These are phyloP conservation scores for Clavariopsis aquatica DNA, from an alignment of 495 filamentous ascomycete species.

Conservation along the genomic window DNA sequence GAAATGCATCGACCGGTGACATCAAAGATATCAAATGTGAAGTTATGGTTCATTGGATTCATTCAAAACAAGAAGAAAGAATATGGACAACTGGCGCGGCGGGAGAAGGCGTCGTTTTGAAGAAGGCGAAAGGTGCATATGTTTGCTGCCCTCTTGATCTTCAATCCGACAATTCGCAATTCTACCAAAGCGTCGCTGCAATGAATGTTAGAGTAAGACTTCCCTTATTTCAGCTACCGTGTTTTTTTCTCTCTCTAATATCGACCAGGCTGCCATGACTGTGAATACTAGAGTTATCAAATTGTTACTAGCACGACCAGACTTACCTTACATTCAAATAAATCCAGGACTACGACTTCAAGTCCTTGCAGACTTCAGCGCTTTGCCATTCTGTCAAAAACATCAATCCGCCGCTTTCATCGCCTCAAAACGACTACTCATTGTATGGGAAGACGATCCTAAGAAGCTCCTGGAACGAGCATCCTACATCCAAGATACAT, in stretches of 20 bases:
- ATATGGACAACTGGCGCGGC: slow-evolving; percentile 58
- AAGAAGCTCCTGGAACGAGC: slow-evolving; percentile 55
- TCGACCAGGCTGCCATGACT: slow-evolving; percentile 59
- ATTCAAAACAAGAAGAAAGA: slow-evolving; percentile 59
- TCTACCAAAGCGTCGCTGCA: slow-evolving; percentile 54
- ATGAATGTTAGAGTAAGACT: slow-evolving; percentile 59
- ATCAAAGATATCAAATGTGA: slow-evolving; percentile 57
- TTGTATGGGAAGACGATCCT: slow-evolving; percentile 70
- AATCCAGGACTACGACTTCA: slow-evolving; percentile 59
- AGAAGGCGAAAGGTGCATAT: slow-evolving; percentile 56
- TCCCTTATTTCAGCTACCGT: background rate
- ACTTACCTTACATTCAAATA: slow-evolving; percentile 57
- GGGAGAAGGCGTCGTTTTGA: slow-evolving; percentile 63
- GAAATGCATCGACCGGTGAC: slow-evolving; percentile 46
- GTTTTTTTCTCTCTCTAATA: slow-evolving; percentile 16
- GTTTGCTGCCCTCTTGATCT: slow-evolving; percentile 59
- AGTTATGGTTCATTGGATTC: slow-evolving; percentile 64
- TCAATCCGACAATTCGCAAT: slow-evolving; percentile 48
- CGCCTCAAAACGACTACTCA: slow-evolving; percentile 54
- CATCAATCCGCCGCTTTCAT: slow-evolving; percentile 72
- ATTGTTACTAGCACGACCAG: slow-evolving; percentile 52
- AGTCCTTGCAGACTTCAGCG: slow-evolving; percentile 57
- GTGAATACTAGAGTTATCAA: slow-evolving; percentile 61
- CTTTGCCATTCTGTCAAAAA: slow-evolving; percentile 59
- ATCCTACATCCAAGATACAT: slow-evolving; percentile 51